Percentiles rank a stretch among this genome's conserved stretches.
Evolutionary conservation across 2,329 filamentous ascomycete genomes (phyloP).

Genomic region (Diplocarpon mali): DNA sequence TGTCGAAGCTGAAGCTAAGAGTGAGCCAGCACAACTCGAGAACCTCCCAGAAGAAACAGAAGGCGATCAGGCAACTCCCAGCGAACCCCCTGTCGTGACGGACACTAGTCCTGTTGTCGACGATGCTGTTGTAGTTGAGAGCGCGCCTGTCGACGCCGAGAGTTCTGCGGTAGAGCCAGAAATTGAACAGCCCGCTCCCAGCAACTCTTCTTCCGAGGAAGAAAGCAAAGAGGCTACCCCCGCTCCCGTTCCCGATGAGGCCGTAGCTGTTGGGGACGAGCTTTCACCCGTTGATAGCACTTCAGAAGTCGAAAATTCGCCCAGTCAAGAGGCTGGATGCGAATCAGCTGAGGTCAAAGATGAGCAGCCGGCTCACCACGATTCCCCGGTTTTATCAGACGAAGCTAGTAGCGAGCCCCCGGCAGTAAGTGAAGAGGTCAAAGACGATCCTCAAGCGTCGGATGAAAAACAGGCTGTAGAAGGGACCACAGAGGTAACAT

Average conservation of each 20-base stretch:
- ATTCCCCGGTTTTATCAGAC: background rate
- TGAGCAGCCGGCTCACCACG: background rate
- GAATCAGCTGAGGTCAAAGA: background rate
- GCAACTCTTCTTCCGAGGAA: background rate
- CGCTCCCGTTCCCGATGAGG: background rate
- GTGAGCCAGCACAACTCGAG: background rate
- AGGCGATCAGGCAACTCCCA: too few relatives aligned
- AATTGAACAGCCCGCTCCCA: background rate
- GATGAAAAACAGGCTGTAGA: too few relatives aligned
- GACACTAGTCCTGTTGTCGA: too few relatives aligned
- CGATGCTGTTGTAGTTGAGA: too few relatives aligned
- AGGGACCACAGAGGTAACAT: too few relatives aligned
- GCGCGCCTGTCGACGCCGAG: too few relatives aligned
- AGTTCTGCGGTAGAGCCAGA: too few relatives aligned
- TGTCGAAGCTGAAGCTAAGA: slow-evolving; percentile 9
- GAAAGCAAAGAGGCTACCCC: background rate
- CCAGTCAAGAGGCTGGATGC: background rate
- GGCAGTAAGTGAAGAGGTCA: slow-evolving; percentile 1
- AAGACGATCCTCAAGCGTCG: background rate
- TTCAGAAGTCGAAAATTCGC: background rate
- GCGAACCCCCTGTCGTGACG: too few relatives aligned
- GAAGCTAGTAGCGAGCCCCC: background rate
- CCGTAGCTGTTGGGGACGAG: background rate
- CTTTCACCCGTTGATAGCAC: background rate
- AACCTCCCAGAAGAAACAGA: background rate